Evolutionary conservation across 73 alveolate species (phyloP), one percentile per base, ranked within the genome.

Genomic region (Loxodes magnus): DNA sequence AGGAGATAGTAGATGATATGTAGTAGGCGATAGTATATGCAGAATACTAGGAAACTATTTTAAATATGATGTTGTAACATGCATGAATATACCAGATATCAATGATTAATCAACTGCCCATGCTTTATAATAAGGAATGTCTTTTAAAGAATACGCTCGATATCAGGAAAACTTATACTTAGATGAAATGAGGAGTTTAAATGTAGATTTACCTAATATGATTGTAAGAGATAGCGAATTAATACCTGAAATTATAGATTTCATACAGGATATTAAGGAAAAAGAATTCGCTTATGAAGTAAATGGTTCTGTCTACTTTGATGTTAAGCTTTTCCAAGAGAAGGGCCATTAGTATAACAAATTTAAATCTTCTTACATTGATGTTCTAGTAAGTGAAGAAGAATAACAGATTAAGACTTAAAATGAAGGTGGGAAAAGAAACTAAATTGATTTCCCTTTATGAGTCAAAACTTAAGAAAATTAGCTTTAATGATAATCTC

Each of bases 71-170:
- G 94, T 85, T 37, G 56, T 49, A 49, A 42, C 48, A 28, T 54
- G 95, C 81, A 95, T 95, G 98, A 95, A 95, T 78, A 95, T 95
- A 46, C 93, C 99, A 12, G 98, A 95, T 71, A 88, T 95, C 28
- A 99, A 95, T 57, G 99, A 95, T 80, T 93, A 95, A 79, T 93
- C 93, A 69, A 95, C 93, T 55, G 46, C 55, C 66, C 72, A 82
- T 53, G 84, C 99, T 24, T 71, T 84, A 48, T 94, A 90, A 62
- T 63, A 41, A 21, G 67, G 73, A 34, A 44, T 43, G 22, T 54
- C 44, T 4, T 94, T 87, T 58, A 42, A 61, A 26, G 94, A 75
- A 56, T 61, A 85, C 68, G 76, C 96, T 41, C 52, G 84, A 36
- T 44, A 43, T 20, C 88, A 84, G 87, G 98, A 94, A 68, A 64